Conservation (phyloP, 108 stramenopile species). For the Craspedostauros australis region DNA sequence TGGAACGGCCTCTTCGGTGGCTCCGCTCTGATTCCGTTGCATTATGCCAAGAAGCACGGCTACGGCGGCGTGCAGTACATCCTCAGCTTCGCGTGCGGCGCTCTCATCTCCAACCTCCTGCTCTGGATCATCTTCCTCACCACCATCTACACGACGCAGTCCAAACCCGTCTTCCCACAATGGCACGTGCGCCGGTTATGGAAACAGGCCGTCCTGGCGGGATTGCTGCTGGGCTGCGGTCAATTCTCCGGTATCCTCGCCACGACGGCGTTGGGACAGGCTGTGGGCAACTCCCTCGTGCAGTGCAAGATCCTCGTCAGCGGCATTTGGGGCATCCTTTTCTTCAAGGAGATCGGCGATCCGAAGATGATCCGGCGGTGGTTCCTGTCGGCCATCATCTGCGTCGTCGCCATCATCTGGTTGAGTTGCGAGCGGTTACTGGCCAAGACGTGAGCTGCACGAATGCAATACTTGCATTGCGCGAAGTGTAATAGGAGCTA, state of each 20-base stretch:
- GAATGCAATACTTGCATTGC: too few species aligned
- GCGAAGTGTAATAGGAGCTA: too few species aligned
- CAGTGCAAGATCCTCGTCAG: constrained; percentile 29
- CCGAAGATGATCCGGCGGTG: constrained; percentile 32
- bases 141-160: constrained; percentile 4
- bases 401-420: constrained; percentile 53
- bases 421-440: constrained; percentile 40
- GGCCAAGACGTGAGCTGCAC: too few species aligned
- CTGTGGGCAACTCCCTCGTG: constrained; percentile 47
- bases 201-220: constrained; percentile 29
- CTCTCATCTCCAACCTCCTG: constrained; percentile 25
- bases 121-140: constrained; percentile 30
- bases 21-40: constrained; percentile 44
- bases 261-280: constrained; percentile 57
- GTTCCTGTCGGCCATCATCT: constrained; percentile 50
- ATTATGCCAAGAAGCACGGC: constrained; percentile 34
- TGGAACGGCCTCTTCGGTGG: constrained; percentile 43
- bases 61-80: constrained; percentile 25
- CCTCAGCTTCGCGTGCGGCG: constrained; percentile 37
- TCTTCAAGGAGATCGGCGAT: constrained; percentile 52
- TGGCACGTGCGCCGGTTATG: constrained; percentile 42
- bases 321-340: constrained; percentile 73
- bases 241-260: constrained; percentile 58
- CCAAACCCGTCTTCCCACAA: constrained; percentile 28
- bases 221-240: constrained; percentile 47